A percentile compares a stretch with the other conserved stretches of the same genome.
Evolutionary conservation across 2,329 filamentous ascomycete genomes (phyloP).

Genomic region (Alternaria alternata): DNA sequence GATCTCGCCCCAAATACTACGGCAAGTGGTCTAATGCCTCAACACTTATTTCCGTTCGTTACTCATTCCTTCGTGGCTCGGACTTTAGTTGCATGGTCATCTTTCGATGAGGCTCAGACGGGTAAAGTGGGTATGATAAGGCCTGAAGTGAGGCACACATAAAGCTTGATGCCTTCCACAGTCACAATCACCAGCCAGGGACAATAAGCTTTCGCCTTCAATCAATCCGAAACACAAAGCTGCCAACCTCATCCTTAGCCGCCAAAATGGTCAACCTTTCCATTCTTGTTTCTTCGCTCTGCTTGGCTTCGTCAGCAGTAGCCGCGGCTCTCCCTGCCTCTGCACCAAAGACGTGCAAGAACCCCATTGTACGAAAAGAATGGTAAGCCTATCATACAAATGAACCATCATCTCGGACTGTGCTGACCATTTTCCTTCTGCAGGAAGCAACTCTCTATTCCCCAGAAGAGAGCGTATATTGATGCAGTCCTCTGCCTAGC

Average conservation of each 20-base stretch:
- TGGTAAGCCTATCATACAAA: too few relatives aligned
- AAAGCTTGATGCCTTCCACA: constrained; percentile 10
- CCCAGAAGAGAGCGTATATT: constrained; percentile 32
- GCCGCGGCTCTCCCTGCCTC: too few relatives aligned
- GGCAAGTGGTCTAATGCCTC: background rate
- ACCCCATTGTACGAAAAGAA: too few relatives aligned
- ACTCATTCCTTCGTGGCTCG: background rate
- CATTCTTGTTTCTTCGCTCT: too few relatives aligned
- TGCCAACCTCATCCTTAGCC: background rate
- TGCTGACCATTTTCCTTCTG: too few relatives aligned
- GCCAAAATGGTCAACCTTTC: too few relatives aligned
- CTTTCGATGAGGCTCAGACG: background rate
- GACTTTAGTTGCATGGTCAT: background rate
- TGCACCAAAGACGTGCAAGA: too few relatives aligned
- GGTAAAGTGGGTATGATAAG: background rate
- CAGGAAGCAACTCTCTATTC: constrained; percentile 29
- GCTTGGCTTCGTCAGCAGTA: too few relatives aligned
- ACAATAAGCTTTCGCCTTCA: constrained; percentile 8
- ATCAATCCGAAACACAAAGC: background rate
- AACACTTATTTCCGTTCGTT: background rate
- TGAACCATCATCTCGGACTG: too few relatives aligned
- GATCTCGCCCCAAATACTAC: background rate
- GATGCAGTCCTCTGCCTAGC: constrained; percentile 36
- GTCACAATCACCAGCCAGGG: constrained; percentile 5
- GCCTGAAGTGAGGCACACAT: constrained; percentile 3